Base-by-base conservation (phyloP, 192 early-diverging fungal genomes). In the Phycomyces blakesleeanus region DNA sequence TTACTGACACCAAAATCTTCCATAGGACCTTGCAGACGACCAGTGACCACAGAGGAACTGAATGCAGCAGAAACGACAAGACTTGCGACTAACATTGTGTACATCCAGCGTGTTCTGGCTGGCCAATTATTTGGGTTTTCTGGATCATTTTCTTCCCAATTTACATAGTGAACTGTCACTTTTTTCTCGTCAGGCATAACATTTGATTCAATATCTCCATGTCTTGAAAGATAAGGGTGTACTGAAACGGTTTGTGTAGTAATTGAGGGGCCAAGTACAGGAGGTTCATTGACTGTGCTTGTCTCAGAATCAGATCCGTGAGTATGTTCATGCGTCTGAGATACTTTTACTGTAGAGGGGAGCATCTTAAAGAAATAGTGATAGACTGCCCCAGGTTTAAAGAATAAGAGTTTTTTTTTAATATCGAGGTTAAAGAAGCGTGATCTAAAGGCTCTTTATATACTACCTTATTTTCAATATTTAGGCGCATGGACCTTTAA, bases 111-210 rank as follows among this genome's bases (percentile, higher is more conserved):
- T 53, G 58, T 64, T n/a, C 5, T n/a, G 9, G 39, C 25, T 1
- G 53, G 50, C 61, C 61, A 69, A 24, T 69, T 69, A 15, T 69
- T 54, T 26, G 68, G 68, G 27, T 56, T 63, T 59, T 69, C 68
- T 24, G 68, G 68, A 24, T 69, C 68, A 49, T 69, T 44, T 15
- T 53, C 61, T 7, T 62, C 55, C 61, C 61, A 69, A 37, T 62
- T 69, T 11, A 69, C 68, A 37, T 65, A 65, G 26, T 65, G 40
- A 9, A 65, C 55, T 21, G 53, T 44, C 9, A 16, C 7, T 4
- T 37, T 2, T 14, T n/a, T 38, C 4, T 26, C 1, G 7, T 39
- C 18, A 29, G 27, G 54, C 9, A 37, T 16, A 11, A 20, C 14
- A 25, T 15, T 21, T 14, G 24, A 16, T 20, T 65, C 63, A 11